phyloP scores from a whole-genome alignment of 2,329 filamentous ascomycete species.

The Cryoendolithus antarcticus region DNA sequence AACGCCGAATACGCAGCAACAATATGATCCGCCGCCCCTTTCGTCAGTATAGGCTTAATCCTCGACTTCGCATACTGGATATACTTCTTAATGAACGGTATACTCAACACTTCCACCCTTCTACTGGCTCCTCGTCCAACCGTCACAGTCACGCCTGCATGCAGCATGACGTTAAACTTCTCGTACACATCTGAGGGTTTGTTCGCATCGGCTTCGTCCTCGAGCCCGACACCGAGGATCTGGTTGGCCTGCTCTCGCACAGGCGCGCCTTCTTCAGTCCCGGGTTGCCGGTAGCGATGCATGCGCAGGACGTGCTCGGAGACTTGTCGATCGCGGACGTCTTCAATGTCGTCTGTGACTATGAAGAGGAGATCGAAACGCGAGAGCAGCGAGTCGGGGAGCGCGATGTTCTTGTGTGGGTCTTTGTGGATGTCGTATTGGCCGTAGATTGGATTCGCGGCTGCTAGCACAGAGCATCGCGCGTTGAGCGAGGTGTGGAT shows the following conservation, averaged over 20 bases:
- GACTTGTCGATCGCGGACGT: constrained; percentile 76
- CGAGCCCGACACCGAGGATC: constrained; percentile 73
- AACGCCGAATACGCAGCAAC: constrained; percentile 82
- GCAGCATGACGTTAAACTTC: constrained; percentile 92
- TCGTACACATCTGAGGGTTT: constrained; percentile 81
- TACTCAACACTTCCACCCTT: constrained; percentile 79
- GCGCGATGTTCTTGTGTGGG: constrained; percentile 93
- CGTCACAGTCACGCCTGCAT: constrained; percentile 73
- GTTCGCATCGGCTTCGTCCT: constrained; percentile 62
- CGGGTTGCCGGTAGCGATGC: constrained; percentile 88
- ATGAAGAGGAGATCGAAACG: constrained; percentile 98
- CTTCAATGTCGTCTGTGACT: constrained; percentile 96
- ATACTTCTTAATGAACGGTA: constrained; percentile 98
- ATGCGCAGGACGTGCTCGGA: constrained; percentile 96
- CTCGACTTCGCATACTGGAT: constrained; percentile 94
- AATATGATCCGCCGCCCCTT: constrained; percentile 85
- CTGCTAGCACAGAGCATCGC: constrained; percentile 89
- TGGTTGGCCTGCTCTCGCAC: constrained; percentile 80
- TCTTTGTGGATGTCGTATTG: constrained; percentile 99
- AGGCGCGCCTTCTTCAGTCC: constrained; percentile 85
- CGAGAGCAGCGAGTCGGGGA: constrained; percentile 89
- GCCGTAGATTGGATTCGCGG: constrained; percentile 93
- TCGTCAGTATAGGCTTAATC: constrained; percentile 79
- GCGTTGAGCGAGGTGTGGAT: constrained; percentile 97
- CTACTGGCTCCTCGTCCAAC: constrained; percentile 61